Percentiles rank a stretch among this genome's conserved stretches.
phyloP scores from a whole-genome alignment of 202 grass and related monocot genomes.

The Schoenoplectus tabernaemontani region DNA sequence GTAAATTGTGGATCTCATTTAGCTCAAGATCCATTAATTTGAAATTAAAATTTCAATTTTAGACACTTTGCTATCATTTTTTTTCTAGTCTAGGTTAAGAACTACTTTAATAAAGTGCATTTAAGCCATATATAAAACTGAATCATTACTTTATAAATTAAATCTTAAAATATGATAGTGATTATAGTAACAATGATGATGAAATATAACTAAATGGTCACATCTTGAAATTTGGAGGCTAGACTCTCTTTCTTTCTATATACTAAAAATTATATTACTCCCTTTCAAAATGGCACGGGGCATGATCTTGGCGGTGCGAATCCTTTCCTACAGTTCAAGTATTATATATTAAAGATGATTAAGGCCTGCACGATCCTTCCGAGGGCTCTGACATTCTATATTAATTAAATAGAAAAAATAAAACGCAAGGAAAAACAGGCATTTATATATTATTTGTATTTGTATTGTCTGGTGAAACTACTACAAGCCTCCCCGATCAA shows the following conservation, averaged over 20 bases:
- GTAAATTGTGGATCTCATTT: neutral
- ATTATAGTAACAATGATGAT: neutral
- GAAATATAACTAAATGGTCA: no score
- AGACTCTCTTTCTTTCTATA: no score
- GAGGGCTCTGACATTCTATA: neutral
- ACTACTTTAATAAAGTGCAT: neutral
- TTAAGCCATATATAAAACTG: neutral
- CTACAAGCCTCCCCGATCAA: neutral
- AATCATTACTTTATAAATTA: neutral
- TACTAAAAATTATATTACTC: neutral
- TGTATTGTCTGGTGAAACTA: neutral
- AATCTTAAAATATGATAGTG: neutral
- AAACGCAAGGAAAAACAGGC: neutral
- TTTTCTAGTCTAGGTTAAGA: neutral
- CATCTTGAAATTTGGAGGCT: no score
- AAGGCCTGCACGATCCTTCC: conserved; percentile 2
- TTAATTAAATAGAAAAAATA: neutral
- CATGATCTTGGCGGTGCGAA: neutral
- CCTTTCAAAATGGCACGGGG: neutral
- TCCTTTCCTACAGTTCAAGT: neutral
- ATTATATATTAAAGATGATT: neutral
- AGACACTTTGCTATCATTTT: neutral
- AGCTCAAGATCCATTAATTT: neutral
- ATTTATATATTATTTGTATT: neutral
- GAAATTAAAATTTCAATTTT: neutral